Evolutionary conservation across 257 asterid genomes (phyloP).

Genomic region (Rehmannia glutinosa): DNA sequence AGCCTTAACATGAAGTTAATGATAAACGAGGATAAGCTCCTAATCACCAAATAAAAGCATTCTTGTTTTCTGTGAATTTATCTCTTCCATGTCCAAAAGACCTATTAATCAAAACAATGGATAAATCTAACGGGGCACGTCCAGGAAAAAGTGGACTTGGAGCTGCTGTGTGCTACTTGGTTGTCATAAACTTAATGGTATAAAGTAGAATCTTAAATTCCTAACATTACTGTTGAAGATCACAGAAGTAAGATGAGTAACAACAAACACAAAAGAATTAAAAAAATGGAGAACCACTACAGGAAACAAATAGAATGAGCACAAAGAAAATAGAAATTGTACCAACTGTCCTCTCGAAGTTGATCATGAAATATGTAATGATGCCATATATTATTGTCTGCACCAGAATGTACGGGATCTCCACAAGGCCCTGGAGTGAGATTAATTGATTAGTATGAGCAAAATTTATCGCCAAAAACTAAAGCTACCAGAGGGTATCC

Average conservation of each 20-base stretch:
- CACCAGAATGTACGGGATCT: slow-evolving; percentile 67
- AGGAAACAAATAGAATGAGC: neutral
- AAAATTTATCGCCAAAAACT: neutral
- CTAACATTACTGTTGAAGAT: neutral
- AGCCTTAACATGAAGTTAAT: too few species aligned
- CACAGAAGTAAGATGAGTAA: neutral
- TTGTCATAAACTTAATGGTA: too few species aligned
- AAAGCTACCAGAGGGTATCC: neutral
- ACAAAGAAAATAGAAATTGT: slow-evolving; percentile 8
- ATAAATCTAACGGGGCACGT: too few species aligned
- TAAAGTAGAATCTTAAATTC: neutral
- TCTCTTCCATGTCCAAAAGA: too few species aligned
- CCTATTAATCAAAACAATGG: too few species aligned
- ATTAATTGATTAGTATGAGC: neutral
- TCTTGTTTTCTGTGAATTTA: too few species aligned
- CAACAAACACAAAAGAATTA: neutral
- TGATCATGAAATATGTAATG: slow-evolving; percentile 81
- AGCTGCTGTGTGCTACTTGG: too few species aligned
- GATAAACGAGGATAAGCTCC: too few species aligned
- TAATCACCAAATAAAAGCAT: too few species aligned
- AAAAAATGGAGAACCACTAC: neutral
- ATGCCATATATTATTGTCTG: slow-evolving; percentile 66
- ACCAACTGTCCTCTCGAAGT: slow-evolving; percentile 77
- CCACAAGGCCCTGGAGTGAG: slow-evolving; percentile 66
- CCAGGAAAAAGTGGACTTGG: too few species aligned